Percentiles rank a stretch among this genome's conserved stretches.
phyloP scores from a whole-genome alignment of 2,329 filamentous ascomycete genomes.

The Xylaria sp. region DNA sequence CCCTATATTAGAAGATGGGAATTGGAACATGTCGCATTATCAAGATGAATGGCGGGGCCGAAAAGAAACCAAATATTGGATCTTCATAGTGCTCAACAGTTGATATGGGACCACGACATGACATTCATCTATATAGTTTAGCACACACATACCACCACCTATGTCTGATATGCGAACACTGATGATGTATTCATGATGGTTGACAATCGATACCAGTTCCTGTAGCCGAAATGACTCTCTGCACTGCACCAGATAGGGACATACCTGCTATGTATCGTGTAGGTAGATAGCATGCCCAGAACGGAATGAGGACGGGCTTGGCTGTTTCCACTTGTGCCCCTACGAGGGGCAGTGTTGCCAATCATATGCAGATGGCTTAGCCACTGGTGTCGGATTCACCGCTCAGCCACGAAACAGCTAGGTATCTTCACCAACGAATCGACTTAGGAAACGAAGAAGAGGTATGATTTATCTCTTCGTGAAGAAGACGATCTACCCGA shows the following conservation, averaged over 20 bases:
- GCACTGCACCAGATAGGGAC: not conserved
- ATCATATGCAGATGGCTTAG: conserved; percentile 22
- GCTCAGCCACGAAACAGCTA: conserved; percentile 26
- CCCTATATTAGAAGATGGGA: not conserved
- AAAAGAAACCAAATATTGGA: not conserved
- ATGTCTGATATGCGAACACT: too few species aligned
- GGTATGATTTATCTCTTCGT: not conserved
- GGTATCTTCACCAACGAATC: not conserved
- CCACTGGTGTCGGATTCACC: conserved; percentile 23
- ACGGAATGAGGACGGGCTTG: conserved; percentile 9
- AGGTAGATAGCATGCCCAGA: not conserved
- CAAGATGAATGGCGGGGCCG: too few species aligned
- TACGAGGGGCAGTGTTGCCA: conserved; percentile 25
- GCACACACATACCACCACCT: too few species aligned
- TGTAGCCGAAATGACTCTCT: not conserved
- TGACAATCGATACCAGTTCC: not conserved
- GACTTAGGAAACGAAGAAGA: too few species aligned
- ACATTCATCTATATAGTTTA: not conserved
- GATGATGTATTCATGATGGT: too few species aligned
- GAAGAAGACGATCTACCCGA: not conserved
- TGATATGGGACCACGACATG: not conserved
- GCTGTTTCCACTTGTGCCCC: conserved; percentile 19
- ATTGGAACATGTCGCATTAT: not conserved
- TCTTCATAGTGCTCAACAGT: not conserved
- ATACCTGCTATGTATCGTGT: not conserved